These are phyloP conservation scores for Neocucurbitaria cava DNA, from an alignment of 2,329 filamentous ascomycete genomes.

Conservation along the genomic window DNA sequence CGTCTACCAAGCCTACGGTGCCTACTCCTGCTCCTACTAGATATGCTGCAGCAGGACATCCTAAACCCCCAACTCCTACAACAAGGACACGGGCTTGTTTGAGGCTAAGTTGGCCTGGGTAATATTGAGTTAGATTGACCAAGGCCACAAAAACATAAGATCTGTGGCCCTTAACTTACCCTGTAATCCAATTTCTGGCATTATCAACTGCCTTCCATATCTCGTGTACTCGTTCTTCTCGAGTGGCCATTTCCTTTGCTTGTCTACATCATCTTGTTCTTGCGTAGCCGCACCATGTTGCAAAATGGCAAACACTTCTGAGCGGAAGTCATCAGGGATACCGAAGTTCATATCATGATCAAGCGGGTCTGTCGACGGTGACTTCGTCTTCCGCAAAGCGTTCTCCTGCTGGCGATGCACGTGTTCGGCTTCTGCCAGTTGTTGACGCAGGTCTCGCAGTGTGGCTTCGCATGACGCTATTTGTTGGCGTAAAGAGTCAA, in stretches of 20 bases:
- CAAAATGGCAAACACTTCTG: conserved; percentile 51
- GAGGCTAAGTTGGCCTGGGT: conserved; percentile 75
- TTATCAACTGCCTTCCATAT: conserved; percentile 90
- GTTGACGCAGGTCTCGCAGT: conserved; percentile 48
- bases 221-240: conserved; percentile 76
- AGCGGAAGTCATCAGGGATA: conserved; percentile 51
- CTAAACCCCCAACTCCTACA: conserved; percentile 86
- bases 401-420: conserved; percentile 36
- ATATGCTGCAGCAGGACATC: conserved; percentile 92
- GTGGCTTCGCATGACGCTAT: conserved; percentile 53
- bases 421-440: conserved; percentile 53
- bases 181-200: conserved; percentile 78
- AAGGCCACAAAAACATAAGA: too few relatives aligned
- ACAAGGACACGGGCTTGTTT: conserved; percentile 76
- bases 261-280: conserved; percentile 9
- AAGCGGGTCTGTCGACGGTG: conserved; percentile 30
- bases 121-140: neutral
- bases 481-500: conserved; percentile 51
- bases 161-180: conserved; percentile 57
- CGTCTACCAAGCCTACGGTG: conserved; percentile 83
- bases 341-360: conserved; percentile 50
- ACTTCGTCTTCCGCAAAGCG: conserved; percentile 25
- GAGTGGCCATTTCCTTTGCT: conserved; percentile 68
- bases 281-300: conserved; percentile 21
- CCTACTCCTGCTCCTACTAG: conserved; percentile 89